A percentile compares a stretch with the other conserved stretches of the same genome.
phyloP scores from a whole-genome alignment of 768 basidiomycete species.

The Coprinellus aureogranulatus region DNA sequence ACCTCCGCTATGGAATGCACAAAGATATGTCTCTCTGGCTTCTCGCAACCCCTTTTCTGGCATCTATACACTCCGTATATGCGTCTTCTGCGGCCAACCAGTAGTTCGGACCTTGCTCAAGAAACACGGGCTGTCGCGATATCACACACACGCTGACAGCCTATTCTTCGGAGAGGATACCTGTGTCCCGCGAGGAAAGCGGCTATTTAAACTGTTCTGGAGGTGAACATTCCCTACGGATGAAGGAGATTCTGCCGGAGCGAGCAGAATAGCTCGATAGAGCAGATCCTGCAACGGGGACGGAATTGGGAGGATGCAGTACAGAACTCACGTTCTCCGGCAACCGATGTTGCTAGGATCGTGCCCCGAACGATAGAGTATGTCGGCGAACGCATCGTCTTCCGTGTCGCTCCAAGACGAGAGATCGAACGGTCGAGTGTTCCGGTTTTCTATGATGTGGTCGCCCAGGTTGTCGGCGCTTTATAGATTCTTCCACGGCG shows the following conservation, averaged over 20 bases:
- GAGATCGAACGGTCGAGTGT: background rate
- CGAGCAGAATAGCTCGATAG: background rate
- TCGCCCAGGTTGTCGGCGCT: conserved; percentile 3
- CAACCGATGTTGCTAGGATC: background rate
- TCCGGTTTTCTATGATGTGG: background rate
- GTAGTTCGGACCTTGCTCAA: background rate
- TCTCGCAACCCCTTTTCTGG: background rate
- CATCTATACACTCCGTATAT: conserved; percentile 3
- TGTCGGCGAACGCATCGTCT: background rate
- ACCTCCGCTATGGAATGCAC: conserved; percentile 5
- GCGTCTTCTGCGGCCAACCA: conserved; percentile 1
- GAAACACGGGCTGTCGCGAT: background rate
- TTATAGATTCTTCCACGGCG: background rate
- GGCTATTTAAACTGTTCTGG: background rate
- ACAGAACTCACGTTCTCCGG: conserved; percentile 8
- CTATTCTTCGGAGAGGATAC: background rate
- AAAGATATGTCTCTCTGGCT: background rate
- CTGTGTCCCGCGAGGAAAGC: background rate
- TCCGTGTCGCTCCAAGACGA: background rate
- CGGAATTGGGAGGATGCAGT: background rate
- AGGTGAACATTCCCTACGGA: background rate
- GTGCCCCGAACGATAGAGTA: background rate
- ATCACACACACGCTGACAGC: background rate
- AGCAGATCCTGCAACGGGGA: background rate
- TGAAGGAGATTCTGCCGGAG: background rate